Evolutionary conservation across 2,329 filamentous ascomycete genomes (phyloP).

Genomic region (Akanthomyces lecanii): DNA sequence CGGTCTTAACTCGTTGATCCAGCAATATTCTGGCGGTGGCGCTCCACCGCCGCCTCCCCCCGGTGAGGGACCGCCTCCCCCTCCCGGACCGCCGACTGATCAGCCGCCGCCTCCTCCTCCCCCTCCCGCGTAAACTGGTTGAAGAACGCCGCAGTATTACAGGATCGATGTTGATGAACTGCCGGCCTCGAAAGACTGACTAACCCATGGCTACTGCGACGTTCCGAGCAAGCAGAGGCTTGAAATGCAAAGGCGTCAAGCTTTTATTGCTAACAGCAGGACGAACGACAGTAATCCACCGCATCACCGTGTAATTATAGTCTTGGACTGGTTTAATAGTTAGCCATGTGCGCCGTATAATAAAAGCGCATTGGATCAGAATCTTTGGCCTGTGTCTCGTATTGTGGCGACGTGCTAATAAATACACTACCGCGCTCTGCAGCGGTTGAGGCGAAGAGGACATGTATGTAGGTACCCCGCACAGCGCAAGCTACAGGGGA

Average conservation of each 20-base stretch:
- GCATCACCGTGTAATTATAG: conserved; percentile 10
- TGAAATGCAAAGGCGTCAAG: neutral
- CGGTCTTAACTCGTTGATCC: conserved; percentile 61
- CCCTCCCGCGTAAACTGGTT: conserved; percentile 40
- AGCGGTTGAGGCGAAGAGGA: neutral
- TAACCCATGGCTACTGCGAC: neutral
- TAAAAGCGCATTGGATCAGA: conserved; percentile 1
- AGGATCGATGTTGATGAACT: neutral
- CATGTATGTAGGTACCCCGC: neutral
- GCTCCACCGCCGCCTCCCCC: conserved; percentile 54
- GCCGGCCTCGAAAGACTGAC: neutral
- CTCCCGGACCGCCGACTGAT: conserved; percentile 54
- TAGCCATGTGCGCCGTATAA: neutral
- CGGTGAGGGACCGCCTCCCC: conserved; percentile 42
- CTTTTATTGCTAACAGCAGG: conserved; percentile 17
- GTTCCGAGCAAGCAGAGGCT: neutral
- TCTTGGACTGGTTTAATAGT: neutral
- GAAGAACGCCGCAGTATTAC: neutral
- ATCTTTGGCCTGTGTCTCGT: too few relatives aligned
- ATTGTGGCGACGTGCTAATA: too few relatives aligned
- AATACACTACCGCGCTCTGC: neutral
- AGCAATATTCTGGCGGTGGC: conserved; percentile 55
- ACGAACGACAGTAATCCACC: neutral
- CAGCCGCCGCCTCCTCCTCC: conserved; percentile 60
- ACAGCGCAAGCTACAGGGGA: neutral